Conservation (phyloP, 345 rosid species). For the Eucalyptus decipiens region DNA sequence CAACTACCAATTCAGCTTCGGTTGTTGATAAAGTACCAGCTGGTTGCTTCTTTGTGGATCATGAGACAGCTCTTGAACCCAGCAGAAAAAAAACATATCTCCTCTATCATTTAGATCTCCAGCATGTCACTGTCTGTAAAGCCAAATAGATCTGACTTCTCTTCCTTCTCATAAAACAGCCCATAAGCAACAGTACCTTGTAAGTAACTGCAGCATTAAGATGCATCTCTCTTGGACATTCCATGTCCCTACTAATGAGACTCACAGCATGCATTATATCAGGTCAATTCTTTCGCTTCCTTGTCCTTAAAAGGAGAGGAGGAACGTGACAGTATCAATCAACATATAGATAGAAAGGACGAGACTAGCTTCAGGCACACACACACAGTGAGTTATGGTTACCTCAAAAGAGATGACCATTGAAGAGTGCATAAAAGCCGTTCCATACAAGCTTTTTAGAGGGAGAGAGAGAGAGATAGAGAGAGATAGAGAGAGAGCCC, state of each 20-base stretch:
- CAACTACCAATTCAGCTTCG: not conserved
- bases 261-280: not conserved
- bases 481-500: not conserved
- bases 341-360: not conserved
- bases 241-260: not conserved
- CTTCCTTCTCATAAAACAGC: not conserved
- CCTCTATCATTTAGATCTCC: not conserved
- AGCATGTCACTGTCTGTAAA: not conserved
- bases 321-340: not conserved
- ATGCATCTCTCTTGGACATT: not conserved
- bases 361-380: not conserved
- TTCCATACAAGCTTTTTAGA: not conserved
- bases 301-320: not conserved
- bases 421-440: not conserved
- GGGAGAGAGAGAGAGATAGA: too few relatives aligned
- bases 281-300: not conserved
- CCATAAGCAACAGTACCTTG: not conserved
- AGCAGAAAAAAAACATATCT: not conserved
- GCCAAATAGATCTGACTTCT: not conserved
- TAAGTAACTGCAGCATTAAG: too few relatives aligned
- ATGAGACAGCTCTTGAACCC: not conserved
- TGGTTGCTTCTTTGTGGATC: not conserved
- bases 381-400: not conserved
- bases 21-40: not conserved
- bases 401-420: not conserved